phyloP scores from a whole-genome alignment of 371 early-diverging fungal genomes.

The Amoeboaphelidium protococcarum region DNA sequence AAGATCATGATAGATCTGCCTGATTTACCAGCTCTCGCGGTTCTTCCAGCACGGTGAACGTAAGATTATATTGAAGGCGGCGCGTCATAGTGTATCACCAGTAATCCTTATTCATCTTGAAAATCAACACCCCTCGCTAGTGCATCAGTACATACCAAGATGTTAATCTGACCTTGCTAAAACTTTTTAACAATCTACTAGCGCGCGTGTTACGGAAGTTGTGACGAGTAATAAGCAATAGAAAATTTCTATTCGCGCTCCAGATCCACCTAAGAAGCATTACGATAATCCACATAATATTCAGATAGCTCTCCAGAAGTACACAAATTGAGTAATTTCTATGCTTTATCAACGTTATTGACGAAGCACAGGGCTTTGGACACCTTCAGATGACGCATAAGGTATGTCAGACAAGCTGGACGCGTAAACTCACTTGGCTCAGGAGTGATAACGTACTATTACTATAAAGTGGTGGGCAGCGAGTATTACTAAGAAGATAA shows the following conservation, averaged over 20 bases:
- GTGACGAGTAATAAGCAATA: neutral
- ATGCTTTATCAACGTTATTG: neutral
- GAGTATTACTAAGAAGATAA: no score
- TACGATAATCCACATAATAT: neutral
- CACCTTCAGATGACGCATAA: no score
- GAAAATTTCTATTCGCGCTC: neutral
- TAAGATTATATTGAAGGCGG: constrained; percentile 70
- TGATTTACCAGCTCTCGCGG: constrained; percentile 77
- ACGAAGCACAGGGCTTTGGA: neutral
- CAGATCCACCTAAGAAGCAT: neutral
- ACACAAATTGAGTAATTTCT: neutral
- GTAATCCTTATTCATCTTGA: constrained; percentile 6
- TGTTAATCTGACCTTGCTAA: constrained; percentile 1
- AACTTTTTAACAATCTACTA: constrained; percentile 9
- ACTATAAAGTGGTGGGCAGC: no score
- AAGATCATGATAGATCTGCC: constrained; percentile 71
- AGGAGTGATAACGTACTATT: no score
- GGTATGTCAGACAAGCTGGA: no score
- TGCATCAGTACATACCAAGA: constrained; percentile 70
- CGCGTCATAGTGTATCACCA: constrained; percentile 80
- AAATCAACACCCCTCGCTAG: constrained; percentile 81
- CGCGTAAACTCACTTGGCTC: no score
- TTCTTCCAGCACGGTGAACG: constrained; percentile 94
- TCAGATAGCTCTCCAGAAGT: no score
- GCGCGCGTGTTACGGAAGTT: constrained; percentile 3